These are phyloP conservation scores for Calocybe cyanea DNA, from an alignment of 768 basidiomycete genomes.

Conservation along the genomic window DNA sequence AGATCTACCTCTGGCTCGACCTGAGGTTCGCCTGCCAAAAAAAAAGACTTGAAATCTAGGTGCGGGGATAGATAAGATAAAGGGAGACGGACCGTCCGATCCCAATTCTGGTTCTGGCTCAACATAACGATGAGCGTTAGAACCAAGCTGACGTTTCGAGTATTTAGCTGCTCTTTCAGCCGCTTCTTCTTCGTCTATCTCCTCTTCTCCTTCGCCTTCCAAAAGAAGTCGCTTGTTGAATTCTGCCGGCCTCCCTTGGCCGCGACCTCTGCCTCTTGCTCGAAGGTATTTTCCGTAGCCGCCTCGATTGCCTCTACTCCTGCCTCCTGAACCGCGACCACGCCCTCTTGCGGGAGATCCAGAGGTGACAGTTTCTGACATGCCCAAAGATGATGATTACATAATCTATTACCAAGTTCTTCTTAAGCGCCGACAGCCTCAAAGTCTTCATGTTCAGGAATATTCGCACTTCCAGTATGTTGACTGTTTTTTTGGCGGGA, in stretches of 20 bases:
- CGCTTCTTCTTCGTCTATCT: slow-evolving; percentile 46
- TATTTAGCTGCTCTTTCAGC: slow-evolving; percentile 49
- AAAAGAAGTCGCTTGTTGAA: slow-evolving; percentile 32
- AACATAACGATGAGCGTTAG: slow-evolving; percentile 71
- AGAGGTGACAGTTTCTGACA: no score
- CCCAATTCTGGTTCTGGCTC: slow-evolving; percentile 68
- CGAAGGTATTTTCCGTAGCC: slow-evolving; percentile 16
- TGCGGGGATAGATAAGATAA: background rate
- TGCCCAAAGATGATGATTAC: no score
- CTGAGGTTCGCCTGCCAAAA: slow-evolving; percentile 54
- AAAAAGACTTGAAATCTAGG: background rate
- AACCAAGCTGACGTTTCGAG: slow-evolving; percentile 52
- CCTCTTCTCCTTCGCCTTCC: slow-evolving; percentile 40
- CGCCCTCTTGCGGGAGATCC: no score
- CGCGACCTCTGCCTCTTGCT: slow-evolving; percentile 27
- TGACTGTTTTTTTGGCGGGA: no score
- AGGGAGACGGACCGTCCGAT: slow-evolving; percentile 54
- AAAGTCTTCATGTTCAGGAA: no score
- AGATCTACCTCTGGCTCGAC: slow-evolving; percentile 74
- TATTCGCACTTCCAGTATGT: no score
- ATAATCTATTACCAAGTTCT: no score
- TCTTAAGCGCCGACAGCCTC: no score
- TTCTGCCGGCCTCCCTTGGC: slow-evolving; percentile 39
- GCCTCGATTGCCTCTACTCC: slow-evolving; percentile 16
- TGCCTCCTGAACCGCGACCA: slow-evolving; percentile 1